Evolutionary conservation across 805 yeast species (phyloP).

Genomic region (Brettanomyces bruxellensis): DNA sequence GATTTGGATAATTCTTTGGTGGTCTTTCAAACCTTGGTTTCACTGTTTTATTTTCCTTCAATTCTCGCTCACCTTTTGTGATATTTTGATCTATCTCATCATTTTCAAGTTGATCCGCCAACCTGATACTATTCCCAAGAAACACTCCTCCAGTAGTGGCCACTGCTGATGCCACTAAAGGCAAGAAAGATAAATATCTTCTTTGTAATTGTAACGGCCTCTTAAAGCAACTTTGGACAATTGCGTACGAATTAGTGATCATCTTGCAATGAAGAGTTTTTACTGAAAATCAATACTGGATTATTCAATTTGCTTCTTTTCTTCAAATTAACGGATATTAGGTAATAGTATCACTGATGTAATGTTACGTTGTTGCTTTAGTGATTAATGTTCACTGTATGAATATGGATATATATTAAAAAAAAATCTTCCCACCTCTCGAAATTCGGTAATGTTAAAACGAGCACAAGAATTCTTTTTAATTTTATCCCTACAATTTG

Average conservation of each 20-base stretch:
- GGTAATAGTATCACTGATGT: too few species aligned
- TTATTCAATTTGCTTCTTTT: too few species aligned
- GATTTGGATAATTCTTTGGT: conserved; percentile 56
- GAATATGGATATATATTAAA: too few species aligned
- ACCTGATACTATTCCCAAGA: conserved; percentile 23
- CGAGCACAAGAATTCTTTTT: too few species aligned
- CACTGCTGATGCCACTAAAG: conserved; percentile 7
- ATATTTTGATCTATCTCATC: conserved; percentile 34
- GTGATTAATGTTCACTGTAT: too few species aligned
- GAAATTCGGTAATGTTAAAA: too few species aligned
- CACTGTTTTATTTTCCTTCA: conserved; percentile 4
- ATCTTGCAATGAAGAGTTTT: too few species aligned
- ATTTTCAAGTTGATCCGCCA: conserved; percentile 53
- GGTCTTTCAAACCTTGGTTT: conserved; percentile 30
- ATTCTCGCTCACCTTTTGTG: conserved; percentile 20
- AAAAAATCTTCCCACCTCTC: too few species aligned
- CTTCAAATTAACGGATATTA: too few species aligned
- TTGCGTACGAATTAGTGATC: neutral
- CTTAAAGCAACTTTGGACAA: neutral
- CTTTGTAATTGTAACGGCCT: neutral
- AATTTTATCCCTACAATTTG: too few species aligned
- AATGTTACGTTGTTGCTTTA: too few species aligned
- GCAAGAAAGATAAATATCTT: neutral
- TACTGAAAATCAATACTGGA: too few species aligned
- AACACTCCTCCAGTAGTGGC: conserved; percentile 8